phyloP scores from a whole-genome alignment of 2,329 filamentous ascomycete genomes.

The Alternaria metachromatica region DNA sequence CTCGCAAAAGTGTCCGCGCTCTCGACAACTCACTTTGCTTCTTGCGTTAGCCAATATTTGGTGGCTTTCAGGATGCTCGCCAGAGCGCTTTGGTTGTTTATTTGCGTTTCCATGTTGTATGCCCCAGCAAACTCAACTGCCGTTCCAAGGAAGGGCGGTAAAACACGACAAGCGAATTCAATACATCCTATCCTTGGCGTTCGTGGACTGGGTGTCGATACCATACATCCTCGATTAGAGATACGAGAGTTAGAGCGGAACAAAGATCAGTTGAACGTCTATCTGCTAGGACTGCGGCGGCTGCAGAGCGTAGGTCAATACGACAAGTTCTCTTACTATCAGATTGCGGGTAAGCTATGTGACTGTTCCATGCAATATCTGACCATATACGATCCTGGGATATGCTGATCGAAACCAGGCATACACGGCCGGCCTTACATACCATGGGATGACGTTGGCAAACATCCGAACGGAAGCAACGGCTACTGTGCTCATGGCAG shows the following conservation, averaged over 20 bases:
- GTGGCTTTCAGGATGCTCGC: not conserved
- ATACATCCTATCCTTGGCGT: not conserved
- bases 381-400: not conserved
- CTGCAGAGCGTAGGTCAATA: not conserved
- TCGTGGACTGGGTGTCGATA: not conserved
- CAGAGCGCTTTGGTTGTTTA: not conserved
- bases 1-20: not conserved
- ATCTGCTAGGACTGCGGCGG: not conserved
- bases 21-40: not conserved
- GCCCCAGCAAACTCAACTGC: not conserved
- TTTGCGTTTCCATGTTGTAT: not conserved
- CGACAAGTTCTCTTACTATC: not conserved
- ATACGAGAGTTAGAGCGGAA: not conserved
- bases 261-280: not conserved
- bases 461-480: constrained; percentile 55
- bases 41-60: not conserved
- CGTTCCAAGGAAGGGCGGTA: not conserved
- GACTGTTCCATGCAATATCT: not conserved
- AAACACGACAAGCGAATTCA: not conserved
- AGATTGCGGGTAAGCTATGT: not conserved
- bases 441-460: constrained; percentile 61
- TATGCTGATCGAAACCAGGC: constrained; percentile 55
- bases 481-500: constrained; percentile 68
- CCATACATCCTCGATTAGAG: not conserved
- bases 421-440: constrained; percentile 78